Conservation (phyloP, 257 asterid species). For the Prunella vulgaris region DNA sequence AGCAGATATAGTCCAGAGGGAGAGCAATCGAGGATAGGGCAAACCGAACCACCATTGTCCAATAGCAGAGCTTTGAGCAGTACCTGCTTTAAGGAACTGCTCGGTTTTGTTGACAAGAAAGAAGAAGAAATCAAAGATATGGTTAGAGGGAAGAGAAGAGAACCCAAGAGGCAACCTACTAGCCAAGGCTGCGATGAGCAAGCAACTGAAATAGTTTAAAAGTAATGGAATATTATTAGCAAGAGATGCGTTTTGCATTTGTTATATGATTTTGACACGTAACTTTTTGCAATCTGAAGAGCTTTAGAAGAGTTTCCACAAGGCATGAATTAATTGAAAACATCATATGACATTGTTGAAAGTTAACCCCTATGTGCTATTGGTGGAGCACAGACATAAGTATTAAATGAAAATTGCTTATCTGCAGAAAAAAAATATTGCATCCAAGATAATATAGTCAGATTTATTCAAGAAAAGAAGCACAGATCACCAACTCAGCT, state of each 20-base stretch:
- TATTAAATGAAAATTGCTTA: background rate
- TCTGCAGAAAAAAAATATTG: background rate
- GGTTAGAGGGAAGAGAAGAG: constrained; percentile 38
- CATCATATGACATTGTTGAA: background rate
- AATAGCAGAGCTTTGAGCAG: constrained; percentile 5
- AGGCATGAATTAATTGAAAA: background rate
- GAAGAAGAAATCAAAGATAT: constrained; percentile 62
- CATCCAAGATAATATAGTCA: constrained; percentile 3
- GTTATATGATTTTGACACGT: background rate
- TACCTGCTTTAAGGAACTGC: constrained; percentile 45
- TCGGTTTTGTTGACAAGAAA: constrained; percentile 54
- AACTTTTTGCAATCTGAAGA: background rate
- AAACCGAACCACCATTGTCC: constrained; percentile 15
- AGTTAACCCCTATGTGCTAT: background rate
- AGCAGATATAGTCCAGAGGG: constrained; percentile 35
- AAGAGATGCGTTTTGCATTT: constrained; percentile 2
- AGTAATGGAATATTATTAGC: background rate
- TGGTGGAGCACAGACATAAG: background rate
- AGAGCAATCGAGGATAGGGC: constrained; percentile 28
- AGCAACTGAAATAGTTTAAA: constrained; percentile 13
- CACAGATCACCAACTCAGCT: background rate
- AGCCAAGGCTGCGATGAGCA: constrained; percentile 39
- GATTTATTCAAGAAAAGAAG: constrained; percentile 17
- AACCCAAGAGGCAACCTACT: constrained; percentile 26
- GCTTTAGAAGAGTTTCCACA: background rate